These are phyloP conservation scores for Penicillium argentinense DNA, from an alignment of 495 filamentous ascomycete genomes.

Conservation along the genomic window DNA sequence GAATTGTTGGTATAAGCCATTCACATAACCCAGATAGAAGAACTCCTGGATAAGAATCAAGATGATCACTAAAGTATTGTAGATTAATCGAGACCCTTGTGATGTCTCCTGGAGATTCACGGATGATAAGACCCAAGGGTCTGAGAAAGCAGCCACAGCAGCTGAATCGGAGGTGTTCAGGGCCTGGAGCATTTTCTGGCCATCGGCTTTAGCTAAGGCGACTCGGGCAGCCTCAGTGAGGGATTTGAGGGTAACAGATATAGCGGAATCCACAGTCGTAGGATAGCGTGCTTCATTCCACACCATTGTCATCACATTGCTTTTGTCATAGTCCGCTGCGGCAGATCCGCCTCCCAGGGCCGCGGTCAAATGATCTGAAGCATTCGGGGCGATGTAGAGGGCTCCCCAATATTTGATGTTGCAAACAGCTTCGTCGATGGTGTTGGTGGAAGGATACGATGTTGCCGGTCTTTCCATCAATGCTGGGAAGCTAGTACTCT, in stretches of 20 bases:
- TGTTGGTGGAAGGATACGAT: conserved; percentile 22
- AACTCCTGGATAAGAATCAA: conserved; percentile 53
- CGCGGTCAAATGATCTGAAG: conserved; percentile 34
- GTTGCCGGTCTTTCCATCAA: conserved; percentile 30
- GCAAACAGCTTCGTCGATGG: conserved; percentile 39
- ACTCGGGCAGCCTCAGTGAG: conserved; percentile 37
- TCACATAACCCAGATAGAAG: conserved; percentile 48
- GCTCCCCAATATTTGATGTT: conserved; percentile 48
- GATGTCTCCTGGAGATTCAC: conserved; percentile 46
- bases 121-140: conserved; percentile 40
- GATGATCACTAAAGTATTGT: conserved; percentile 53
- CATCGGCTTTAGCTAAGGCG: conserved; percentile 33
- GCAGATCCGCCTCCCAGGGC: conserved; percentile 33
- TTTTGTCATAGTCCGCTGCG: conserved; percentile 37
- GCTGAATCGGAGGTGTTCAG: conserved; percentile 29
- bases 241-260: conserved; percentile 26
- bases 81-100: conserved; percentile 50
- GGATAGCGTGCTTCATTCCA: conserved; percentile 56
- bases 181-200: conserved; percentile 23
- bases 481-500: conserved; percentile 38
- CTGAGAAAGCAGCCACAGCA: conserved; percentile 35
- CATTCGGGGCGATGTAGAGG: conserved; percentile 36
- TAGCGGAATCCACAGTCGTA: conserved; percentile 34
- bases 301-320: conserved; percentile 40
- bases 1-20: conserved; percentile 43